Percentiles rank a stretch among this genome's conserved stretches.
These are phyloP conservation scores for Bipolaris oryzae DNA, from an alignment of 2,329 filamentous ascomycete species.

Conservation along the genomic window DNA sequence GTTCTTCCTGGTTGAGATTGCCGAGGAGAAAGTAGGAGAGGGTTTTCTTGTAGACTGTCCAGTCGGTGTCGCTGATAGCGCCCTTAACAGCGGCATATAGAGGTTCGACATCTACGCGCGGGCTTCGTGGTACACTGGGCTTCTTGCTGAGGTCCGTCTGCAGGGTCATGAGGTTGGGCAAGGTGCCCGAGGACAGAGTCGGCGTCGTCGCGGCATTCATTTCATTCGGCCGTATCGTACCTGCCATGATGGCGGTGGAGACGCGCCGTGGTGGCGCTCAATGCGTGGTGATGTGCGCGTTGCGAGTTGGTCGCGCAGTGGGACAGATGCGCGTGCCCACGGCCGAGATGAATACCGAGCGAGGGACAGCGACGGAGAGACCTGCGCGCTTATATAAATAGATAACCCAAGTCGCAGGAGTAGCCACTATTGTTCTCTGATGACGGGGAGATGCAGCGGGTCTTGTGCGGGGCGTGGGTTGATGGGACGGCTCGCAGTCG, in stretches of 20 bases:
- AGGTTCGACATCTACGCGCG: conserved; percentile 67
- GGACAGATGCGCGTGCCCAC: conserved; percentile 11
- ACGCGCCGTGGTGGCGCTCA: conserved; percentile 17
- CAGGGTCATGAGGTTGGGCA: conserved; percentile 35
- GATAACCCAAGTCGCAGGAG: conserved; percentile 20
- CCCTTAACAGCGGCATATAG: conserved; percentile 66
- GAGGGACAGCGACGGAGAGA: conserved; percentile 7
- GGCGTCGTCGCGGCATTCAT: conserved; percentile 45
- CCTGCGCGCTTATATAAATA: conserved; percentile 7
- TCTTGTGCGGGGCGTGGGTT: conserved; percentile 24
- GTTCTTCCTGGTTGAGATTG: conserved; percentile 67
- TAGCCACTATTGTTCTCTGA: conserved; percentile 16
- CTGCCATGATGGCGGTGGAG: conserved; percentile 41
- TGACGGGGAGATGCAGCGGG: conserved; percentile 16
- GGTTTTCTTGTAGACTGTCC: conserved; percentile 65
- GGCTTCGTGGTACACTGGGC: conserved; percentile 57
- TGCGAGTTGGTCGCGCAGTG: conserved; percentile 9
- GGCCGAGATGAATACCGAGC: conserved; percentile 13
- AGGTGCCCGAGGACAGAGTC: conserved; percentile 40
- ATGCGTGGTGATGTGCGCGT: conserved; percentile 16
- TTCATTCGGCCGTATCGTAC: conserved; percentile 47
- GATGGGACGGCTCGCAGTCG: conserved; percentile 28
- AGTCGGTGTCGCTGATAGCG: conserved; percentile 62
- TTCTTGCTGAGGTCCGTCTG: conserved; percentile 55
- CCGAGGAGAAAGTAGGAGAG: conserved; percentile 64